phyloP scores from a whole-genome alignment of 257 asterid species.

The Plantago ovata region DNA sequence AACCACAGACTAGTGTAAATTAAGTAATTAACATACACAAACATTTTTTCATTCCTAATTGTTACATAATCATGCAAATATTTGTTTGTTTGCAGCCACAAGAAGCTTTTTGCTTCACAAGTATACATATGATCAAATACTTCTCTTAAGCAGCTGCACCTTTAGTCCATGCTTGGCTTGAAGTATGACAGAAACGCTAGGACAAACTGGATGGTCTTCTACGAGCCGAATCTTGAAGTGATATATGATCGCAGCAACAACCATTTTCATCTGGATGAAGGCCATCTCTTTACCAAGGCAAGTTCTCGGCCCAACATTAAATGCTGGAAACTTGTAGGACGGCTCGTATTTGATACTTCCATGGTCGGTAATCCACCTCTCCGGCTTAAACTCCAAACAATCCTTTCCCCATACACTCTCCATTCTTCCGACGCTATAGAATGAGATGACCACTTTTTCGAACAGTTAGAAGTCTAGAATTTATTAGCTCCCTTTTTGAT shows the following conservation, averaged over 20 bases:
- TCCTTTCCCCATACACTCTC: conserved; percentile 45
- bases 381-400: conserved; percentile 40
- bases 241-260: conserved; percentile 28
- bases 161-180: conserved; percentile 26
- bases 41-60: too few species aligned
- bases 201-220: conserved; percentile 21
- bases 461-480: too few species aligned
- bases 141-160: conserved; percentile 24
- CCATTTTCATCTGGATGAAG: conserved; percentile 42
- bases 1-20: too few species aligned
- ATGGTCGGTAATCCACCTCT: conserved; percentile 27
- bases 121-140: too few species aligned
- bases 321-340: conserved; percentile 39
- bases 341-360: conserved; percentile 34
- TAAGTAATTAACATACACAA: too few species aligned
- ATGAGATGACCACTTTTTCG: conserved; percentile 25
- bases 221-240: conserved; percentile 25
- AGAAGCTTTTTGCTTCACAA: too few species aligned
- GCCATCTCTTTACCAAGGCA: conserved; percentile 46
- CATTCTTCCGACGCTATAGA: too few species aligned
- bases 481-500: too few species aligned
- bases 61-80: too few species aligned
- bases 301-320: conserved; percentile 43
- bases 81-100: too few species aligned
- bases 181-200: conserved; percentile 21